Percentiles rank a stretch among this genome's conserved stretches.
These are phyloP conservation scores for Lipomyces orientalis DNA, from an alignment of 805 yeast genomes.

Conservation along the genomic window DNA sequence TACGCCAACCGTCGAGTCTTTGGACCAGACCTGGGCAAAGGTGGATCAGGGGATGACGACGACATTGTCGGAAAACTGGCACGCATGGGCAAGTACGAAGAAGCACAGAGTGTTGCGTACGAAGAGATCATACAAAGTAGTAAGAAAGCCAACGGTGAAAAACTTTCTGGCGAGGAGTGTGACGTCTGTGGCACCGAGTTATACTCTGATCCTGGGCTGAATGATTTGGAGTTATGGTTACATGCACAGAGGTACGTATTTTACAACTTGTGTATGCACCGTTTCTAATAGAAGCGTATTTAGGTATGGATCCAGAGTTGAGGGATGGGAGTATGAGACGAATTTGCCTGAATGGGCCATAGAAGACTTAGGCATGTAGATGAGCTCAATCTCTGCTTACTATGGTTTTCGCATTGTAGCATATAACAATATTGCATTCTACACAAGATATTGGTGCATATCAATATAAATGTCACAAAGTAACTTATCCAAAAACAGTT, in stretches of 20 bases:
- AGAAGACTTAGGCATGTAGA: slow-evolving; percentile 21
- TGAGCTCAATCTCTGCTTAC: not conserved
- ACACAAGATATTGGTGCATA: not conserved
- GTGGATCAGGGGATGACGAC: slow-evolving; percentile 57
- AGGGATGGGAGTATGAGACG: slow-evolving; percentile 74
- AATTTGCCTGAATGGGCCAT: slow-evolving; percentile 83
- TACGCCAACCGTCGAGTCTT: slow-evolving; percentile 80
- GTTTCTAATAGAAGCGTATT: not conserved
- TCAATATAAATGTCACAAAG: not conserved
- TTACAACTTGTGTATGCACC: slow-evolving; percentile 53
- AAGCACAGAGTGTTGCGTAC: slow-evolving; percentile 35
- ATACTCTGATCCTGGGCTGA: slow-evolving; percentile 86
- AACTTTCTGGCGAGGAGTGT: slow-evolving; percentile 64
- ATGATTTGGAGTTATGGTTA: slow-evolving; percentile 85
- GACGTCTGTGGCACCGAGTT: slow-evolving; percentile 69
- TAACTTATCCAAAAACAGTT: not conserved
- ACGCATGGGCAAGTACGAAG: slow-evolving; percentile 39
- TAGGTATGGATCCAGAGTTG: slow-evolving; percentile 34
- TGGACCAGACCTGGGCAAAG: slow-evolving; percentile 77
- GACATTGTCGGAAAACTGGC: slow-evolving; percentile 54
- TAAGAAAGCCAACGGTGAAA: slow-evolving; percentile 60
- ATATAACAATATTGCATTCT: not conserved
- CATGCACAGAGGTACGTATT: slow-evolving; percentile 73
- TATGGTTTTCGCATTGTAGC: not conserved
- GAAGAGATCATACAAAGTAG: slow-evolving; percentile 27